These are phyloP conservation scores for Pestalotiopsis sp. DNA, from an alignment of 2,329 filamentous ascomycete species.

Conservation along the genomic window DNA sequence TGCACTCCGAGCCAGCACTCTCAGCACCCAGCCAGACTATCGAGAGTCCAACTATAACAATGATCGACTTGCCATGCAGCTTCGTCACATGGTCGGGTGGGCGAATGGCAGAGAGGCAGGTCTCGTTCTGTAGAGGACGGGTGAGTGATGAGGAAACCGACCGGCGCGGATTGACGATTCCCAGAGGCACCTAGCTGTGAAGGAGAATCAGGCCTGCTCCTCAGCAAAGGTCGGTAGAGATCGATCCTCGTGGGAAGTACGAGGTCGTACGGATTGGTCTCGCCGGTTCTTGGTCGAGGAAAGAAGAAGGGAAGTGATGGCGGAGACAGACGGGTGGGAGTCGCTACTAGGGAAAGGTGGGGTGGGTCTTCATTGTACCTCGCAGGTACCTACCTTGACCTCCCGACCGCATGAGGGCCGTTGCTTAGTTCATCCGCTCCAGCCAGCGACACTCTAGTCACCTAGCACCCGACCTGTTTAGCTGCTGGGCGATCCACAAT, in stretches of 20 bases:
- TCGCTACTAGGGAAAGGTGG: conserved; percentile 17
- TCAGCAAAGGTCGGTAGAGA: conserved; percentile 7
- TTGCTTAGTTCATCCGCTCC: conserved; percentile 25
- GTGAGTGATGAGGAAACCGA: not conserved
- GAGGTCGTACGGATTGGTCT: conserved; percentile 28
- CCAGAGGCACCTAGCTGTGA: not conserved
- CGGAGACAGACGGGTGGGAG: conserved; percentile 17
- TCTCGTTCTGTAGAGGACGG: not conserved
- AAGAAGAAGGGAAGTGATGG: conserved; percentile 30
- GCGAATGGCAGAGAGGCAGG: not conserved
- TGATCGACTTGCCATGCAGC: conserved; percentile 26
- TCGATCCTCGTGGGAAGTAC: conserved; percentile 21
- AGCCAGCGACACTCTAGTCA: conserved; percentile 10
- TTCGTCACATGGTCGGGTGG: conserved; percentile 15
- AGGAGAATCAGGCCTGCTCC: conserved; percentile 7
- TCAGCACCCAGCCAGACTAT: conserved; percentile 35
- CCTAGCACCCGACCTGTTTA: conserved; percentile 14
- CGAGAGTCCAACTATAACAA: conserved; percentile 33
- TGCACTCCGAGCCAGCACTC: conserved; percentile 21
- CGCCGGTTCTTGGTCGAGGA: conserved; percentile 29
- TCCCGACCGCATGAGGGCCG: conserved; percentile 7
- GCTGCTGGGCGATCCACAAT: conserved; percentile 14
- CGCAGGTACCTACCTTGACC: conserved; percentile 17
- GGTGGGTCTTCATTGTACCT: conserved; percentile 16
- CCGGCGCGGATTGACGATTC: not conserved